Base-by-base conservation (phyloP, 108 stramenopile species). In the Tribonema minus region DNA sequence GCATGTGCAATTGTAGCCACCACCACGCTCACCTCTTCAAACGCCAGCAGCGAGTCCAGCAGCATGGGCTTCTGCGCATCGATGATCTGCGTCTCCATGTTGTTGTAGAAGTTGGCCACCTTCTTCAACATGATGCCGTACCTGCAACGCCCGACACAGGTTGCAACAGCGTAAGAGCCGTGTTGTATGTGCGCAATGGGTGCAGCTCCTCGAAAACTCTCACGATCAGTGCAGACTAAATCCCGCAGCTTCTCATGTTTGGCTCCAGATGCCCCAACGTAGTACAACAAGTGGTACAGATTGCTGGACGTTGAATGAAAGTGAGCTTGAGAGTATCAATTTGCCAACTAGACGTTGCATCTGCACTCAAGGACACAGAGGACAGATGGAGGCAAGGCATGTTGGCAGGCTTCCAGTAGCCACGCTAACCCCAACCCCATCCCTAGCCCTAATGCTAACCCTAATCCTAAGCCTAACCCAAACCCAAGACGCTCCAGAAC, bases 31-130 rank as follows among this genome's bases (percentile, higher is more conserved):
- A 86, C 60, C 25, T 89, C 86, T 39, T 87, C 88, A 32, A 90
- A 90, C 3, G 86, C 83, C 30, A 86, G 70, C 2, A 90, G 83
- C 5, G 85, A 65, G 36, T 84, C 81, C 23, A 90, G 69, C 23
- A 90, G 84, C 83, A 90, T 84, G 5, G 87, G 83, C 65, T 85
- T 86, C 38, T 88, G 87, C 27, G 33, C 72, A 0, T 77, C 80
- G n/a, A 90, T 84, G 32, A 90, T 89, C 61, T 84, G 82, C 0
- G 86, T 32, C 6, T 78, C 84, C 63, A 90, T 80, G 62, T 68
- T 73, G 82, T 90, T 90, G 88, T 87, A 90, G 82, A 90, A 89
- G 66, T 83, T 86, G 27, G 88, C 86, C 0, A 87, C 83, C 76
- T 90, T 90, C 68, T 89, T 86, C 29, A 90, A 79, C 70, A 86